These are phyloP conservation scores for Phytophthora quininea DNA, from an alignment of 352 stramenopile genomes.

Conservation along the genomic window DNA sequence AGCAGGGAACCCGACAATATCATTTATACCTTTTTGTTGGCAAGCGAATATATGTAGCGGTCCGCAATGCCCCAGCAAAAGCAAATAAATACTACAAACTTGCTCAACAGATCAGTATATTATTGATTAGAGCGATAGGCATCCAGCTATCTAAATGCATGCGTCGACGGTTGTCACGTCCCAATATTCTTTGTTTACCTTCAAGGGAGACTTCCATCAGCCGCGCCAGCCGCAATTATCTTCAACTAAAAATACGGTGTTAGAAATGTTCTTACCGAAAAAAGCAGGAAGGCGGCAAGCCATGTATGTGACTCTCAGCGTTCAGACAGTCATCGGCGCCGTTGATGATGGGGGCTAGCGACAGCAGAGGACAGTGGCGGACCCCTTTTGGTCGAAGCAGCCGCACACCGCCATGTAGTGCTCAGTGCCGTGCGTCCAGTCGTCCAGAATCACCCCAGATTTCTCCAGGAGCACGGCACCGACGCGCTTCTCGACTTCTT, in stretches of 20 bases:
- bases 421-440: conserved; percentile 6
- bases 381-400: not conserved
- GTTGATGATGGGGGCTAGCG: conserved; percentile 5
- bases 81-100: not conserved
- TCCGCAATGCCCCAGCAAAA: not conserved
- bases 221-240: too few relatives aligned
- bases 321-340: not conserved
- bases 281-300: too few relatives aligned
- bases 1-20: conserved; percentile 4
- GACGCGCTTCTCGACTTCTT: too few relatives aligned
- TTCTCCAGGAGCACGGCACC: too few relatives aligned
- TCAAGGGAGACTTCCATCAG: too few relatives aligned
- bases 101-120: not conserved
- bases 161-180: conserved; percentile 9
- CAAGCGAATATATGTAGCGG: not conserved
- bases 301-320: conserved; percentile 2
- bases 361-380: not conserved
- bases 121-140: not conserved
- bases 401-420: conserved; percentile 1
- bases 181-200: conserved; percentile 8
- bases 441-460: conserved; percentile 5
- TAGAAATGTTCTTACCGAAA: too few relatives aligned
- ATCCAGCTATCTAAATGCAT: conserved; percentile 2
- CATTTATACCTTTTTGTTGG: conserved; percentile 1
- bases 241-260: too few relatives aligned